Evolutionary conservation across 768 basidiomycete genomes (phyloP).

Genomic region (Lactifluus hygrophoroides): DNA sequence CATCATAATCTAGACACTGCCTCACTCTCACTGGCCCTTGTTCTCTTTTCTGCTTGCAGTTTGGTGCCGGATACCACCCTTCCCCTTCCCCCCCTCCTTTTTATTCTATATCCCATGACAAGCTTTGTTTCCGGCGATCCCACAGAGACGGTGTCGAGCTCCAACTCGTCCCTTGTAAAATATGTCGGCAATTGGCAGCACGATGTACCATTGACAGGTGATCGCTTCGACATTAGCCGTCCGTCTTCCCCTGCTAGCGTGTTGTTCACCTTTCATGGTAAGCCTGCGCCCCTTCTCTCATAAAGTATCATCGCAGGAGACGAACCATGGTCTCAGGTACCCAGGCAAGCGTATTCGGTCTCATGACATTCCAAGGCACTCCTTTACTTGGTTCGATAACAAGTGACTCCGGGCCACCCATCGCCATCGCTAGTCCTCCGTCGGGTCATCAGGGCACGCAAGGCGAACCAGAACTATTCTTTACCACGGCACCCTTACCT

Average conservation of each 20-base stretch:
- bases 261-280: not conserved
- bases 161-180: not conserved
- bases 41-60: not conserved
- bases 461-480: too few species aligned
- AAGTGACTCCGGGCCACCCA: not conserved
- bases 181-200: not conserved
- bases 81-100: too few species aligned
- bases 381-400: not conserved
- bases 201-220: not conserved
- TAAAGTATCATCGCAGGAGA: not conserved
- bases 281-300: not conserved
- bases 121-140: not conserved
- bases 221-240: not conserved
- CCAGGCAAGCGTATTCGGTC: not conserved
- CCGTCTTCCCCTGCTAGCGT: not conserved
- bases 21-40: not conserved
- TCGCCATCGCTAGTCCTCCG: not conserved
- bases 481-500: not conserved
- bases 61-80: not conserved
- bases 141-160: not conserved
- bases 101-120: not conserved
- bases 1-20: not conserved
- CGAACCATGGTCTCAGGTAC: not conserved
- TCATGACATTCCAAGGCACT: not conserved
- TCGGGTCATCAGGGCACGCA: not conserved